Evolutionary conservation across 2,329 filamentous ascomycete species (phyloP).

Genomic region (Ceratocystis alfenasii): DNA sequence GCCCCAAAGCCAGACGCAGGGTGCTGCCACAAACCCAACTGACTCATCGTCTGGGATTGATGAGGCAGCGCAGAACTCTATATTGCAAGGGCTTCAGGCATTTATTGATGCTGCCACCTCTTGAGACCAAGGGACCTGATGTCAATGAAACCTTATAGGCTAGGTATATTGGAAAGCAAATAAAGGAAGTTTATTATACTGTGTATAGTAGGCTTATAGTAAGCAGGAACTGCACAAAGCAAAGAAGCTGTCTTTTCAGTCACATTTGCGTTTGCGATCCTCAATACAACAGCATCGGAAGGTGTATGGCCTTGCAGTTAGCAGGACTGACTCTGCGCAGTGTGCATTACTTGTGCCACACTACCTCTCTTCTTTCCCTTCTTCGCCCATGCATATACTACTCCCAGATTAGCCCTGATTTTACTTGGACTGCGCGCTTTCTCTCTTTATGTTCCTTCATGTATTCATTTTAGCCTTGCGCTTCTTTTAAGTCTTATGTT

Average conservation of each 20-base stretch:
- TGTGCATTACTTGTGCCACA: not conserved
- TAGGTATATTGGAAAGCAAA: too few relatives aligned
- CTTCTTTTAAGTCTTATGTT: not conserved
- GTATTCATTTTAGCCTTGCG: not conserved
- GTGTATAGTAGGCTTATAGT: not conserved
- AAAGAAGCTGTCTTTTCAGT: not conserved
- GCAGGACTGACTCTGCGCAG: not conserved
- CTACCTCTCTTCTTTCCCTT: not conserved
- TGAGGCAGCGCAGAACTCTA: constrained; percentile 10
- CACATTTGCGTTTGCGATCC: not conserved
- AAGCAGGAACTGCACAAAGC: not conserved
- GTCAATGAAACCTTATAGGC: not conserved
- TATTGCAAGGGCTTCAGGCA: constrained; percentile 20
- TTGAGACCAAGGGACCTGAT: not conserved
- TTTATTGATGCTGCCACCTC: constrained; percentile 21
- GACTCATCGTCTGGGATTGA: not conserved
- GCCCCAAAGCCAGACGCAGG: not conserved
- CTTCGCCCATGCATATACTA: not conserved
- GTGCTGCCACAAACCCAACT: not conserved
- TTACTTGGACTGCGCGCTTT: not conserved
- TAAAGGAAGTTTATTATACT: not conserved
- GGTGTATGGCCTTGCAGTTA: not conserved
- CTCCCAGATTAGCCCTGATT: not conserved
- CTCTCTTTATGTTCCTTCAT: not conserved
- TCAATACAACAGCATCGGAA: not conserved